These are phyloP conservation scores for Solanum raphanifolium DNA, from an alignment of 257 asterid species.

Conservation along the genomic window DNA sequence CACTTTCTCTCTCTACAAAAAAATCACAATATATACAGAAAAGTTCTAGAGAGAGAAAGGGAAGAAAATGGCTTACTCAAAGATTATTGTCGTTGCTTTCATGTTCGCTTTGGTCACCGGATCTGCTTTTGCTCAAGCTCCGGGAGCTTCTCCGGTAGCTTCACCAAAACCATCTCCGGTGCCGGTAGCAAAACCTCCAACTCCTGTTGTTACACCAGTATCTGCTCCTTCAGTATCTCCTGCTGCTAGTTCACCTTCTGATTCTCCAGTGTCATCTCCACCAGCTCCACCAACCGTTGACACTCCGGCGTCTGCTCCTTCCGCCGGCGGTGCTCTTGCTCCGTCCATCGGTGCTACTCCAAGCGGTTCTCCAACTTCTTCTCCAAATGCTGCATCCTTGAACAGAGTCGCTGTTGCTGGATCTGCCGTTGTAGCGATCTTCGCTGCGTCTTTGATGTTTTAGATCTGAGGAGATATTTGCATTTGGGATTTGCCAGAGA, in stretches of 20 bases:
- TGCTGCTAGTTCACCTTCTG: slow-evolving; percentile 6
- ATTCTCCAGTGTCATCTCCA: slow-evolving; percentile 24
- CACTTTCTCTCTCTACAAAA: slow-evolving; percentile 8
- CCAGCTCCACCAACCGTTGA: slow-evolving; percentile 14
- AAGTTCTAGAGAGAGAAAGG: neutral
- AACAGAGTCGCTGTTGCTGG: slow-evolving; percentile 40
- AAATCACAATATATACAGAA: neutral
- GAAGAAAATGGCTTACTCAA: slow-evolving; percentile 17
- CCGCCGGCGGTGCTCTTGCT: slow-evolving; percentile 6
- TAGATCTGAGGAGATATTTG: slow-evolving; percentile 14
- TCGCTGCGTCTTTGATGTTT: slow-evolving; percentile 31
- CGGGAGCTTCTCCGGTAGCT: slow-evolving; percentile 34
- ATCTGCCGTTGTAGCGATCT: slow-evolving; percentile 30
- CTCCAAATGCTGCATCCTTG: slow-evolving; percentile 28
- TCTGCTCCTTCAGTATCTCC: slow-evolving; percentile 15
- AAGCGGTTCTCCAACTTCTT: slow-evolving; percentile 7
- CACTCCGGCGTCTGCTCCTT: slow-evolving; percentile 17
- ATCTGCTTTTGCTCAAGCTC: slow-evolving; percentile 39
- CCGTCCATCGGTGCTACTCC: slow-evolving; percentile 31
- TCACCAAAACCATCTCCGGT: slow-evolving; percentile 24
- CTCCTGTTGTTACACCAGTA: slow-evolving; percentile 8
- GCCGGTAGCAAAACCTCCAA: slow-evolving; percentile 13
- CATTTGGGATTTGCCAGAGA: neutral
- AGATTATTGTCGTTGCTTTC: slow-evolving; percentile 2
- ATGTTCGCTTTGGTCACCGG: slow-evolving; percentile 26